Conservation (phyloP, 257 asterid genomes). For the Penstemon eatonii region DNA sequence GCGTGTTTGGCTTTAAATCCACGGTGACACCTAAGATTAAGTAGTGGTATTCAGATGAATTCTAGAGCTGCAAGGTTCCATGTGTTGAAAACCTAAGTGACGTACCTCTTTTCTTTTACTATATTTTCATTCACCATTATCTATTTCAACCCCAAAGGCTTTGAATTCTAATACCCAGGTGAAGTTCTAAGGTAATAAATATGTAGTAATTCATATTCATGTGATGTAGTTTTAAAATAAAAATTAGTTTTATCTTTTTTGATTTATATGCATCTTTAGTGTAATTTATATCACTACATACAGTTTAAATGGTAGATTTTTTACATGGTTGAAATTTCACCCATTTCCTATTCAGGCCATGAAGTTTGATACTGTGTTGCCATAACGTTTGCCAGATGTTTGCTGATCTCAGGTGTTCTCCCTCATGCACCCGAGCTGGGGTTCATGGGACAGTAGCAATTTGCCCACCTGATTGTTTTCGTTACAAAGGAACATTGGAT, state of each 20-base stretch:
- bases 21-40: background rate
- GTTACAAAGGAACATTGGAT: slow-evolving; percentile 85
- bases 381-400: slow-evolving; percentile 62
- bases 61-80: too few species aligned
- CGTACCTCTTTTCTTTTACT: background rate
- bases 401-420: slow-evolving; percentile 96
- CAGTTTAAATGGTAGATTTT: too few species aligned
- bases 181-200: background rate
- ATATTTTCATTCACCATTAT: background rate
- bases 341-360: too few species aligned
- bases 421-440: slow-evolving; percentile 96
- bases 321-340: too few species aligned
- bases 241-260: background rate
- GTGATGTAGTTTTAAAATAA: background rate
- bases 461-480: slow-evolving; percentile 96
- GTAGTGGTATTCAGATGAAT: background rate
- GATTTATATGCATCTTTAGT: slow-evolving; percentile 17
- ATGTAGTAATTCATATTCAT: background rate
- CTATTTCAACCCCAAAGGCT: background rate
- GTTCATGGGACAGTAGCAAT: slow-evolving; percentile 86
- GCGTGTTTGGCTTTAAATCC: too few species aligned
- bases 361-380: slow-evolving; percentile 16
- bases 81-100: too few species aligned
- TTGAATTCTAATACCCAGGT: background rate
- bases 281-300: background rate